Base-by-base conservation (phyloP, 441 rosid species). In the Mallotus japonicus region DNA sequence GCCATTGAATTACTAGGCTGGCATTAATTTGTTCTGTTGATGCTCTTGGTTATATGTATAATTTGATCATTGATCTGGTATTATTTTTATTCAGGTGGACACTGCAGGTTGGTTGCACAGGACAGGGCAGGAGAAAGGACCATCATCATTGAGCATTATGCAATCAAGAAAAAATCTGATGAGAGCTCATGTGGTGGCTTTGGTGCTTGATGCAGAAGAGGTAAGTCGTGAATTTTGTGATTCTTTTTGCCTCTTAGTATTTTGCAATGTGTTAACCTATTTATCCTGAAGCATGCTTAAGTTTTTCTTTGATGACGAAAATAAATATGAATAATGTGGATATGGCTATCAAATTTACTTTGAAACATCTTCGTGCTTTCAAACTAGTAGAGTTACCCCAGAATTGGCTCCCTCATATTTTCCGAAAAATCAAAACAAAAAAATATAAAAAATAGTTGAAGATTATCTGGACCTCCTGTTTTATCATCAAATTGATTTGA, bases 61-160 rank as follows among this genome's bases (percentile, higher is more conserved):
- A 12, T 37, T 67, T 53, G 24, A 14, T 67, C 12, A 66, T 49
- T 16, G n/a, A 34, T 50, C n/a, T 14, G 16, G 20, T 37, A 50
- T 55, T 53, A 53, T 51, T 19, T 62, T 47, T 60, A 17, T 73
- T 70, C 80, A 92, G 99, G 98, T 92, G 73, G 98, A 95, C 40
- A 95, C 99, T 62, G 99, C 99, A 62, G 99, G 99, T 46, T 95
- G 98, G 99, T 81, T 95, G 84, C 93, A 92, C 76, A 90, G 99
- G 77, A 84, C 89, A 60, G 94, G 87, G 65, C 73, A 82, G 65
- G 89, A 90, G 79, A 95, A 95, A 86, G 97, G 98, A 77, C 96
- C 98, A 42, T 84, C 92, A 40, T 92, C 98, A 51, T 82, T 92
- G 84, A 91, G 99, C 77, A 74, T 95, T 10, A 79, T 95, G 92